Base-by-base conservation (phyloP, 2,329 filamentous ascomycete genomes). In the Pseudogymnoascus verrucosus region DNA sequence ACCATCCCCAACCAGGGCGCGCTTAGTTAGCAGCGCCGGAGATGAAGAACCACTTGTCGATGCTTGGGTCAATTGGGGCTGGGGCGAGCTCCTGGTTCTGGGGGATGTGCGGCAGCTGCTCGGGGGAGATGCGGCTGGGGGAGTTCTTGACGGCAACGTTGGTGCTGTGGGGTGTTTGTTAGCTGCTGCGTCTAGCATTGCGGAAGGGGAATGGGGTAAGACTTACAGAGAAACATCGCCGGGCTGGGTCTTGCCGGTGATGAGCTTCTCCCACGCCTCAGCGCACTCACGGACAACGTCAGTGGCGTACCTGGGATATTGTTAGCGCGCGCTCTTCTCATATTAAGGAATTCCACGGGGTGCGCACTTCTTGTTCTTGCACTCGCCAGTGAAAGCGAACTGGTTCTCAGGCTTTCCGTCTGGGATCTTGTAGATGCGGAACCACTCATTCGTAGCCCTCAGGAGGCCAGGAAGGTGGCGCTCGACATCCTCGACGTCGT, bases 1-100 rank as follows among this genome's bases (percentile, higher is more conserved):
- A 54, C 44, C 47, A 54, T 54, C 26, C 7, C 16, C 47, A 31
- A 54, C 47, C 26, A 11, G 47, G 44, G 5, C 8, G 47, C 47
- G 47, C 47, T 81, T 90, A 93, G 72, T 89, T 83, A 72, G 92
- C 91, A 75, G 95, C 95, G 79, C 95, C 95, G 78, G 92, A 96
- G 80, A 99, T 99, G 87, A 98, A 99, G 89, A 99, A 99, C 95
- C 95, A 99, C 88, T 99, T 99, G 87, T 99, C 95, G 76, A 98
- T 96, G 79, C 89, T 96, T 76, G 87, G 85, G 76, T 99, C 95
- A 72, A 99, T 96, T 74, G 93, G 93, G 69, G 89, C 93, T 66
- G 95, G 87, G 63, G 84, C 77, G 65, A 96, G 82, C 74, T 96
- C 88, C 85, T 97, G 84, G 79, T 90, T 82, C 68, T 84, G 75